Evolutionary conservation across 176 grass and related monocot genomes (phyloP).

Genomic region (Areca catechu): DNA sequence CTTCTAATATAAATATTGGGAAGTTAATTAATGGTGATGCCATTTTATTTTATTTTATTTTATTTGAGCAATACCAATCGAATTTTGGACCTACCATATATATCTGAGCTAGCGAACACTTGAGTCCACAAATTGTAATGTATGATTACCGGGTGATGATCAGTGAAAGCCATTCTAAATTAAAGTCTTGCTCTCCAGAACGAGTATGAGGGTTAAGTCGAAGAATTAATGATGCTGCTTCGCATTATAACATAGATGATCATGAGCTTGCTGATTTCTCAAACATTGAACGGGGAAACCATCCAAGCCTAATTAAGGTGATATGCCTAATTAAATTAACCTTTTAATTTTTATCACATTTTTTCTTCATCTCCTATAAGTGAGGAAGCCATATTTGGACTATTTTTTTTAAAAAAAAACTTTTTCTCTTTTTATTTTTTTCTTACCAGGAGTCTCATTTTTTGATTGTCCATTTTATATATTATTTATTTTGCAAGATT

Average conservation of each 20-base stretch:
- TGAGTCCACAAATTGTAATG: background rate
- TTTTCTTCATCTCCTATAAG: too few relatives aligned
- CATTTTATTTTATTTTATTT: too few relatives aligned
- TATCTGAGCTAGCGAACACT: background rate
- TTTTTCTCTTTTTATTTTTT: background rate
- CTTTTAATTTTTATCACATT: background rate
- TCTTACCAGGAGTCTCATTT: background rate
- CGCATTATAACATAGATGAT: background rate
- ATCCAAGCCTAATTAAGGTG: slow-evolving; percentile 44
- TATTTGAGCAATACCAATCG: too few relatives aligned
- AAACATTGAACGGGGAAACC: slow-evolving; percentile 19
- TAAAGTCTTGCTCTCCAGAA: background rate
- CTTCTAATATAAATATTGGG: too few relatives aligned
- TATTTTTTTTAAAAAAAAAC: too few relatives aligned
- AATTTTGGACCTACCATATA: slow-evolving; percentile 17
- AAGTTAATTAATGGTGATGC: too few relatives aligned
- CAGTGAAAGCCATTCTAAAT: too few relatives aligned
- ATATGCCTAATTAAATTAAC: background rate
- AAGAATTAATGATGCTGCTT: slow-evolving; percentile 27
- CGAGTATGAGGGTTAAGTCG: slow-evolving; percentile 31
- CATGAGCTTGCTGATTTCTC: slow-evolving; percentile 35
- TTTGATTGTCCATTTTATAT: background rate
- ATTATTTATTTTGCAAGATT: slow-evolving; percentile 8
- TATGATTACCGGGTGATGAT: too few relatives aligned
- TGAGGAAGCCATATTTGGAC: too few relatives aligned